Base-by-base conservation (phyloP, 371 early-diverging fungal genomes). In the Parasitella parasitica region DNA sequence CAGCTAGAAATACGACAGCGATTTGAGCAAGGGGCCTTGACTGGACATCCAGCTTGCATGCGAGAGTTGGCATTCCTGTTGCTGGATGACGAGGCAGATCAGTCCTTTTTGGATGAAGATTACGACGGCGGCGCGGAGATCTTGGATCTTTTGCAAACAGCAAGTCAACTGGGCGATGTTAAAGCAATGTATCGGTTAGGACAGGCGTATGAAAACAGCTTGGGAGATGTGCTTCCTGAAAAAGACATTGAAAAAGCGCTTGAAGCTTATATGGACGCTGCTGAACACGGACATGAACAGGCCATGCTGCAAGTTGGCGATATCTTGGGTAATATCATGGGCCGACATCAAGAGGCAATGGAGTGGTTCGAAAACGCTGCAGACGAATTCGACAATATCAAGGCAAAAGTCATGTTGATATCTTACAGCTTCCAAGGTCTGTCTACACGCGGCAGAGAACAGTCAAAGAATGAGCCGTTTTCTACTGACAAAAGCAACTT, bases 1-100 rank as follows among this genome's bases (percentile, higher is more conserved):
- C 63, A 65, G 16, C 46, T 63, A 6, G 66, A 54, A 32, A 57
- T 55, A 16, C 30, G 51, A 8, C n/a, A 30, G 13, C 20, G 34
- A 0, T 58, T 46, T n/a, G 50, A 57, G 28, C 57, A 71, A 51
- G 63, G 67, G 18, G 55, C 39, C 4, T 22, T 38, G 22, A 54
- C 32, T 0, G 51, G 56, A 6, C 67, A 71, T 53, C 39, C 64
- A 2, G 64, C 54, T 4, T 67, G 67, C 37, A 71, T 67, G 50
- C 71, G 71, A 6, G 64, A 61, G 36, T 53, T 67, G 27, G 71
- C 67, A 6, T 28, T 67, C 1, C 5, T 54, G 2, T 36, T 63
- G 15, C 27, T 67, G 9, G 37, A 39, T 3, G 64, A 66, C 4
- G 60, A 66, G 18, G 34, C 18, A 16, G 52, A 52, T 8, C 15